These are phyloP conservation scores for Selaginella tamariscina DNA, from an alignment of 75 land plant species.

Conservation along the genomic window DNA sequence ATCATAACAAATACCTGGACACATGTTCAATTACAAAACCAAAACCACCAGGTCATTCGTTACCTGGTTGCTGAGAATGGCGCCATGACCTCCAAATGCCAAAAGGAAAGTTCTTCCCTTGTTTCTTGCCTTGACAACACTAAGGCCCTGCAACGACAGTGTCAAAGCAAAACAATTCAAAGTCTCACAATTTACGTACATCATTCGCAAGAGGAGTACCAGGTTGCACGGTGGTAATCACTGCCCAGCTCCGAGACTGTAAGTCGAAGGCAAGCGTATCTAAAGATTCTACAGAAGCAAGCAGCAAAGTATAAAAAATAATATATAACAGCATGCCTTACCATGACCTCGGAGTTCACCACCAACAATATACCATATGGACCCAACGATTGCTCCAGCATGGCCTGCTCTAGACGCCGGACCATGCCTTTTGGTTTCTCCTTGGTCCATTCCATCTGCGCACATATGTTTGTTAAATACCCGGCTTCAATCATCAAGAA, in stretches of 20 bases:
- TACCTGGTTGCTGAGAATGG: not conserved
- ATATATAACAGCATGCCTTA: too few species aligned
- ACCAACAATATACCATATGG: not conserved
- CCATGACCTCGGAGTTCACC: not conserved
- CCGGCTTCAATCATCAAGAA: not conserved
- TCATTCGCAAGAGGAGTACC: not conserved
- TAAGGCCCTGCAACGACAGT: not conserved
- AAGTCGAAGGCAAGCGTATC: not conserved
- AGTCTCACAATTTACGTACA: not conserved
- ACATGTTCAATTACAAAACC: not conserved
- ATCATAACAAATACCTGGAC: not conserved
- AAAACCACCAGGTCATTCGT: not conserved
- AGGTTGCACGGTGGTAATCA: not conserved
- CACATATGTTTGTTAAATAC: not conserved
- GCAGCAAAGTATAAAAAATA: not conserved
- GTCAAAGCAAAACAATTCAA: not conserved
- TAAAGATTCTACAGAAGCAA: not conserved
- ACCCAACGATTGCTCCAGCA: slow-evolving; percentile 1
- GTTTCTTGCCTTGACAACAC: not conserved
- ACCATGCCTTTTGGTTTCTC: slow-evolving; percentile 2
- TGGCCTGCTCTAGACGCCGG: slow-evolving; percentile 9
- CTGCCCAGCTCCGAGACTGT: not conserved
- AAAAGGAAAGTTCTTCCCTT: not conserved
- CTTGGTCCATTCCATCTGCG: slow-evolving; percentile 8
- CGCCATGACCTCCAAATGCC: not conserved